Base-by-base conservation (phyloP, 192 early-diverging fungal genomes). In the Umbelopsis vinacea region DNA sequence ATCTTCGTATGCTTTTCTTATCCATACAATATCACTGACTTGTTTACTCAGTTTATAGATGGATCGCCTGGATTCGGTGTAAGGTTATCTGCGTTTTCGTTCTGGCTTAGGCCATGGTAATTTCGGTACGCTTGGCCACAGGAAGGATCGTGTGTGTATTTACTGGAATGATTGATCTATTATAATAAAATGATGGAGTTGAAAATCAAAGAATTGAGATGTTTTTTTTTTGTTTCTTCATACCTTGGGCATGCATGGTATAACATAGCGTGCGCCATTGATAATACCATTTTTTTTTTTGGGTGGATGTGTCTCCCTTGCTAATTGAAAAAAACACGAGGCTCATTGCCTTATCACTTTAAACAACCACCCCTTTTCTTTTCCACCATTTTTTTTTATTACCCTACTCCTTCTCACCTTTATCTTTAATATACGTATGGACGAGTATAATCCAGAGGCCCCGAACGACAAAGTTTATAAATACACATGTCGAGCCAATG, bases 401-500 rank as follows among this genome's bases (percentile, higher is more conserved):
- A 29, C 38, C 14, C 43, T 54, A 43, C 38, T 53, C 48, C 15
- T 8, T 53, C 21, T 33, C 40, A 43, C 11, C 40, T 43, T 43
- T 43, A 6, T 43, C 40, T 43, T 6, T 12, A 43, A 7, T 12
- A 43, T 12, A 43, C 40, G 43, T 33, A 43, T 55, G 70, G 45
- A 66, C 15, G 19, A 46, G 17, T 68, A 73, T 21, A 45, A 54
- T 9, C 78, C 74, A 35, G 38, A 67, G 12, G 74, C 75, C 9
- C 69, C 78, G n/a, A 69, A 72, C 23, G 73, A 76, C 17, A 74
- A 74, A 60, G 66, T 67, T 38, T 79, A 70, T 43, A 60, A 71
- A 40, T 26, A 52, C 17, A 66, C 74, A 43, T 26, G 24, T 52
- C 66, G 71, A 46, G 89, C 88, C 17, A 91, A 89, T 72, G 82